phyloP scores from a whole-genome alignment of 495 filamentous ascomycete species.

The Hypomontagnella monticulosa region DNA sequence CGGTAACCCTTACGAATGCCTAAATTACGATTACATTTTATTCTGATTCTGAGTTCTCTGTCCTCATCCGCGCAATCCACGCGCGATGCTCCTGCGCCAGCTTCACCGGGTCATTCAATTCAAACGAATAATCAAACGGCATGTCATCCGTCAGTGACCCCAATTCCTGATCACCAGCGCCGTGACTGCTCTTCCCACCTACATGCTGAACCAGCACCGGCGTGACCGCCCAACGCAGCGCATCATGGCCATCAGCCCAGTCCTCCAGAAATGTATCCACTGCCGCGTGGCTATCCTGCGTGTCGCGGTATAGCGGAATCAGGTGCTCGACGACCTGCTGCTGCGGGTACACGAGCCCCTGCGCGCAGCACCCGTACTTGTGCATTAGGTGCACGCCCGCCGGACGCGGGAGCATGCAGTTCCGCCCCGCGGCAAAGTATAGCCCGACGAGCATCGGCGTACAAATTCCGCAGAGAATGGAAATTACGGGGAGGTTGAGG shows the following conservation, averaged over 20 bases:
- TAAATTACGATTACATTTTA: no score
- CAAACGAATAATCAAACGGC: constrained; percentile 40
- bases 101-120: constrained; percentile 34
- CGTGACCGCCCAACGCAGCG: constrained; percentile 59
- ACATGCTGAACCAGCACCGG: constrained; percentile 61
- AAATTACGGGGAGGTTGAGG: constrained; percentile 23
- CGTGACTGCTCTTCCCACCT: constrained; percentile 29
- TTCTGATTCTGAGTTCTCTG: no score
- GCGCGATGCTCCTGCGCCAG: constrained; percentile 29
- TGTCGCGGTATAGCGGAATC: constrained; percentile 52
- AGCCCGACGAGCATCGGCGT: constrained; percentile 46
- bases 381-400: constrained; percentile 52
- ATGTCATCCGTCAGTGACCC: constrained; percentile 39
- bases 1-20: no score
- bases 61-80: constrained; percentile 17
- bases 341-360: constrained; percentile 48
- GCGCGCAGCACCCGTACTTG: constrained; percentile 60
- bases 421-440: constrained; percentile 51
- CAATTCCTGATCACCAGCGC: constrained; percentile 33
- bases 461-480: constrained; percentile 31
- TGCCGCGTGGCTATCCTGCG: constrained; percentile 46
- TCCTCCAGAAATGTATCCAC: constrained; percentile 60
- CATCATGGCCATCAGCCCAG: constrained; percentile 50
- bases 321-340: constrained; percentile 53
- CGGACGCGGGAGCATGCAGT: constrained; percentile 37